These are phyloP conservation scores for Penicillium sp. DNA, from an alignment of 2,329 filamentous ascomycete species.

Conservation along the genomic window DNA sequence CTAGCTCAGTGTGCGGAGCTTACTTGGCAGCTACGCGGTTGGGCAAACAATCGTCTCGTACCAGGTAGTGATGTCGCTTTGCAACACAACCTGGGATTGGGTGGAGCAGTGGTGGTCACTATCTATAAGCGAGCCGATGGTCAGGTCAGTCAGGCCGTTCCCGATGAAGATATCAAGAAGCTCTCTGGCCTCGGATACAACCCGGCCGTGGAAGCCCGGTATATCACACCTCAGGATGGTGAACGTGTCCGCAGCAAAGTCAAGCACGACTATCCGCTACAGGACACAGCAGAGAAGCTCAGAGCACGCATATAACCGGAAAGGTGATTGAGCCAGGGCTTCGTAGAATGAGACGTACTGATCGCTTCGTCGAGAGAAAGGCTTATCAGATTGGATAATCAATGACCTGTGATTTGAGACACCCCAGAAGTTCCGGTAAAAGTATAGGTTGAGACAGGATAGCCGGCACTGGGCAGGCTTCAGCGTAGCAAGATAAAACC, in stretches of 20 bases:
- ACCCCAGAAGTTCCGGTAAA: not conserved
- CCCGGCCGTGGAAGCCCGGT: conserved; percentile 81
- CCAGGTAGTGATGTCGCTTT: conserved; percentile 67
- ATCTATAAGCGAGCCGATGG: conserved; percentile 87
- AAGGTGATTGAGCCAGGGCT: not conserved
- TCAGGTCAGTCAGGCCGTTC: conserved; percentile 55
- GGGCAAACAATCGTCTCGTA: conserved; percentile 86
- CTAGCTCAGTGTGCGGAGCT: conserved; percentile 94
- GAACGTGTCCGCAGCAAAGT: conserved; percentile 67
- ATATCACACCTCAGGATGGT: conserved; percentile 73
- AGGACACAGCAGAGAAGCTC: conserved; percentile 16
- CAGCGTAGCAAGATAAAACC: too few species aligned
- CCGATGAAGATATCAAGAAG: conserved; percentile 61
- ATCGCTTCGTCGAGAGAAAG: not conserved
- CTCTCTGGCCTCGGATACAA: conserved; percentile 76
- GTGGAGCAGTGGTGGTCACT: conserved; percentile 83
- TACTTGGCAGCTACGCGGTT: conserved; percentile 90
- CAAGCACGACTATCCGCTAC: conserved; percentile 69
- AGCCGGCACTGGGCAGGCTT: too few species aligned
- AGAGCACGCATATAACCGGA: conserved; percentile 13
- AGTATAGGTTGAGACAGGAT: too few species aligned
- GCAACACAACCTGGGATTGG: conserved; percentile 89
- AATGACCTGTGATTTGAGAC: not conserved
- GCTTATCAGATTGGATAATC: not conserved
- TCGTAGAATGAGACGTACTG: not conserved